phyloP scores from a whole-genome alignment of 1,284 basidiomycete species.

The Heliocybe sulcata region DNA sequence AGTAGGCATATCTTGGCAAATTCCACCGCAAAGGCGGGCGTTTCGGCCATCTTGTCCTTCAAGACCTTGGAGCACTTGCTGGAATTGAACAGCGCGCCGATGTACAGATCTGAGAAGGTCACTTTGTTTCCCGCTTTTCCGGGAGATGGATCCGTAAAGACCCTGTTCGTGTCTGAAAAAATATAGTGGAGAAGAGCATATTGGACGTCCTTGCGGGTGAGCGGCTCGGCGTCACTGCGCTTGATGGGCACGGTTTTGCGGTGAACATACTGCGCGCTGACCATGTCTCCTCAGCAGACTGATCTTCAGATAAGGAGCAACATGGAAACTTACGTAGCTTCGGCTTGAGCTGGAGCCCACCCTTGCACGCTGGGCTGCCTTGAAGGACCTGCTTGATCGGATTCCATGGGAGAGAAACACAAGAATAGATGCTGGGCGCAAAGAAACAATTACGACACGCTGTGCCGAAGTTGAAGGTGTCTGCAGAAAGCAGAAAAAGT shows the following conservation, averaged over 20 bases:
- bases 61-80: slow-evolving; percentile 58
- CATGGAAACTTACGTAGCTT: background rate
- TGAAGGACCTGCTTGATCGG: slow-evolving; percentile 1
- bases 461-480: background rate
- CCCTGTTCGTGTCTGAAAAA: slow-evolving; percentile 54
- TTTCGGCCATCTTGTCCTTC: slow-evolving; percentile 65
- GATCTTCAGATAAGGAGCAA: background rate
- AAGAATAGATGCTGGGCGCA: background rate
- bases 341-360: background rate
- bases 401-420: background rate
- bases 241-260: slow-evolving; percentile 42
- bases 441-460: background rate
- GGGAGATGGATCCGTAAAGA: slow-evolving; percentile 38
- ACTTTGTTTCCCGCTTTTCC: slow-evolving; percentile 28
- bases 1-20: slow-evolving; percentile 73
- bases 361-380: background rate
- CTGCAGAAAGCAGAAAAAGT: background rate
- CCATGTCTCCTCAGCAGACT: slow-evolving; percentile 4
- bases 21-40: slow-evolving; percentile 61
- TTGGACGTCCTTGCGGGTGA: slow-evolving; percentile 64
- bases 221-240: slow-evolving; percentile 51
- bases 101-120: slow-evolving; percentile 72
- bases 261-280: slow-evolving; percentile 28
- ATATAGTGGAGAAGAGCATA: slow-evolving; percentile 67
- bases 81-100: slow-evolving; percentile 63